Base-by-base conservation (phyloP, 2,329 filamentous ascomycete genomes). In the Thielaviopsis euricoi region DNA sequence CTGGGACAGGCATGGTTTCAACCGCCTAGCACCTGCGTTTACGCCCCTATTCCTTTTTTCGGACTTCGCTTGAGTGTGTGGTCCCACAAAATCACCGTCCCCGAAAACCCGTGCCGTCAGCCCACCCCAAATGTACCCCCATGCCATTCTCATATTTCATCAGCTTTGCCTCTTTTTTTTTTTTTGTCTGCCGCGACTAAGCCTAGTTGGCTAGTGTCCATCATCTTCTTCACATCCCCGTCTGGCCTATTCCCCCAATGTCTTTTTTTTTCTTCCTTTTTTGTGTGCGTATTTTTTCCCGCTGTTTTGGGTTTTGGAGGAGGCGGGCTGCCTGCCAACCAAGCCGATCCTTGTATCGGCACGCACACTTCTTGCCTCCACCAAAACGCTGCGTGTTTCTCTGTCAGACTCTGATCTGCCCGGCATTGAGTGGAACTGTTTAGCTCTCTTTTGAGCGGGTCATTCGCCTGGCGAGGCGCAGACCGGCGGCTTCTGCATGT, bases 81-180 rank as follows among this genome's bases (percentile, higher is more conserved):
- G 58, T 56, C 57, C 58, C 58, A 61, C 52, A 58, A 55, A 60
- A 37, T 29, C 59, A 25, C 56, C 15, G 25, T 43, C 26, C 50
- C 59, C 52, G 59, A 55, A 46, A 22, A 53, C 53, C 56, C 57
- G 55, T 52, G 51, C 58, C 58, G 55, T 48, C 22, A 25, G 26
- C 46, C 53, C 25, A 12, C 21, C 25, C 53, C 48, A 48, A 29
- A 49, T 29, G 21, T 21, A 29, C 15, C 43, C 12, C 23, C 25
- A 57, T 55, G 19, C 54, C 43, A 53, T 52, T 53, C 43, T 53
- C 56, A 56, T 2, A 10, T 33, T 33, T 33, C 12, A 33, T 33
- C 12, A 33, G 29, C 29, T 6, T 33, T 33, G 29, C 29, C 25
- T 33, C 12, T 33, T 33, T 15, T n/a, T 43, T 43, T 40, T 17